Evolutionary conservation across 805 yeast species (phyloP).

Genomic region (Cyberlindnera japonica): DNA sequence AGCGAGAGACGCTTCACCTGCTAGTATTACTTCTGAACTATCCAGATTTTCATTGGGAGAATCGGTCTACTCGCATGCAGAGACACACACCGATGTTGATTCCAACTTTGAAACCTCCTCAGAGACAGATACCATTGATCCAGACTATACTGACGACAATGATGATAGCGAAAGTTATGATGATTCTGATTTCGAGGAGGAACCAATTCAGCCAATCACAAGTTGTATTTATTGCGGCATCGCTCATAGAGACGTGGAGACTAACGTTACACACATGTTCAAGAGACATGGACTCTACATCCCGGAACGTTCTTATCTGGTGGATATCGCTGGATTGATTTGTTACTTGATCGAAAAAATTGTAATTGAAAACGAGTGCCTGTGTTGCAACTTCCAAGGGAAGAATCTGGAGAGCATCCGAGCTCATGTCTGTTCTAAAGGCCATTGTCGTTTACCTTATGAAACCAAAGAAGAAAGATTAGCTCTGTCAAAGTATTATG

Average conservation of each 20-base stretch:
- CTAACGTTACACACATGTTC: slow-evolving; percentile 73
- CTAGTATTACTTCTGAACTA: slow-evolving; percentile 47
- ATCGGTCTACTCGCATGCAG: slow-evolving; percentile 33
- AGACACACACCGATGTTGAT: slow-evolving; percentile 34
- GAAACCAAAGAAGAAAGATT: slow-evolving; percentile 75
- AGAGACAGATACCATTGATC: slow-evolving; percentile 43
- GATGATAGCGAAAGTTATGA: slow-evolving; percentile 25
- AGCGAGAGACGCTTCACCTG: slow-evolving; percentile 44
- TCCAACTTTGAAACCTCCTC: slow-evolving; percentile 43
- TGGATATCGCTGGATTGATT: slow-evolving; percentile 69
- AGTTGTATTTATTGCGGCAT: slow-evolving; percentile 58
- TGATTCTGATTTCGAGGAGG: slow-evolving; percentile 22
- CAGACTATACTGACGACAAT: slow-evolving; percentile 26
- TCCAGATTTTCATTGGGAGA: slow-evolving; percentile 57
- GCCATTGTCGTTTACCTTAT: slow-evolving; percentile 87
- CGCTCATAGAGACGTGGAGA: slow-evolving; percentile 49
- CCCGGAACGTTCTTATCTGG: slow-evolving; percentile 74
- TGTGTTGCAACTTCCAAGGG: slow-evolving; percentile 84
- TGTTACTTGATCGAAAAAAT: slow-evolving; percentile 73
- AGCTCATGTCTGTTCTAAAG: slow-evolving; percentile 80
- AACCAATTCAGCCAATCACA: slow-evolving; percentile 38
- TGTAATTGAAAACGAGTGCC: slow-evolving; percentile 78
- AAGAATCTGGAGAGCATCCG: slow-evolving; percentile 78
- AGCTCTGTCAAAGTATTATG: slow-evolving; percentile 78
- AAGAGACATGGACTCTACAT: slow-evolving; percentile 77